Evolutionary conservation across 2,329 filamentous ascomycete genomes (phyloP).

Genomic region (Beauveria sp.): DNA sequence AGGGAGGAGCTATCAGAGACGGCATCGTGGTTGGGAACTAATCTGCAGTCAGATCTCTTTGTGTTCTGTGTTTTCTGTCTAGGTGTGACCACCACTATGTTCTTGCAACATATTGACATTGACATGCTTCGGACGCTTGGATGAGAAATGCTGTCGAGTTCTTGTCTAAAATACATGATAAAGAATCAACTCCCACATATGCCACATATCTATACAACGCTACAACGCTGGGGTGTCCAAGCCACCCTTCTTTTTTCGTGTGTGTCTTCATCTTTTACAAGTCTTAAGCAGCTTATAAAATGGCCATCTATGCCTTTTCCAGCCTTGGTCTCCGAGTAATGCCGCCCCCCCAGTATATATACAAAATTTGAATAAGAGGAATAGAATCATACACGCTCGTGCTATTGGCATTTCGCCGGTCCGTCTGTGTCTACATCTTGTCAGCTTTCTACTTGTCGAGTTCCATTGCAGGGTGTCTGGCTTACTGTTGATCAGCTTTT

Average conservation of each 20-base stretch:
- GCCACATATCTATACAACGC: not conserved
- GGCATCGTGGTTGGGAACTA: no score
- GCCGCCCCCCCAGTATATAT: not conserved
- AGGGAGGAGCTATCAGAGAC: not conserved
- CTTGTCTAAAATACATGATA: not conserved
- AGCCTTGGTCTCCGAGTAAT: not conserved
- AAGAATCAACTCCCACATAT: not conserved
- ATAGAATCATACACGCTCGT: not conserved
- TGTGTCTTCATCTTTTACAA: no score
- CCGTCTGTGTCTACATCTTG: constrained; percentile 12
- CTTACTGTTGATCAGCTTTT: constrained; percentile 54
- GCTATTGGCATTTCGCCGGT: constrained; percentile 6
- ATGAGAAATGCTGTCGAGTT: not conserved
- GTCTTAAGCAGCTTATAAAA: not conserved
- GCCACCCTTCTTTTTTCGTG: not conserved
- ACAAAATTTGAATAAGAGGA: not conserved
- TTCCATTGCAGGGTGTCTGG: constrained; percentile 5
- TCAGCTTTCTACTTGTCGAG: not conserved
- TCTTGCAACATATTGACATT: no score
- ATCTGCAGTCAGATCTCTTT: no score
- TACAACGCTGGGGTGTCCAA: not conserved
- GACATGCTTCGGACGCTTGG: not conserved
- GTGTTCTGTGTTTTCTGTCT: no score
- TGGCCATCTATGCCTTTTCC: not conserved
- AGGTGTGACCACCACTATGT: no score